Base-by-base conservation (phyloP, 768 basidiomycete genomes). In the Cyclocybe aegerita region DNA sequence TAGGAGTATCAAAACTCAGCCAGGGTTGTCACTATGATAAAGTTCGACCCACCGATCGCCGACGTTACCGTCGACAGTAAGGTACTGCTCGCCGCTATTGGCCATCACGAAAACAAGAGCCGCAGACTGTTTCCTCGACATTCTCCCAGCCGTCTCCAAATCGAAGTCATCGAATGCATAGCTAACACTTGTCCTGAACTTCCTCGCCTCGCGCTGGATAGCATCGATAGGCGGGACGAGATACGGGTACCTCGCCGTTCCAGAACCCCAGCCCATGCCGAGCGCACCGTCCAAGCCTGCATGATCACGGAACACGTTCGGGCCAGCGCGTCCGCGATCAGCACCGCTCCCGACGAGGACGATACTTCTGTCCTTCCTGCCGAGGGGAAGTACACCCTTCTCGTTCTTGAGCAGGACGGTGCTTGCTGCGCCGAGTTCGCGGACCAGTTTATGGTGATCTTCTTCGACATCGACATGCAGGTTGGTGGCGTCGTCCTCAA, bases 181-280 rank as follows among this genome's bases (percentile, higher is more conserved):
- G 1, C 77, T 80, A 14, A 92, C 69, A 14, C 71, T 76, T 0
- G 88, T 86, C 11, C 79, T 77, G 60, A 89, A 85, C 31, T 77
- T 59, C n/a, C 79, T 73, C 1, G 91, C 88, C 38, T 85, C 81
- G 6, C 66, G 62, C 62, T 93, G 88, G 57, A 97, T 86, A 3
- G 91, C 92, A 62, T 90, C 85, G 41, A 89, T 74, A 1, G 93
- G 92, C 83, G 88, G 83, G 52, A 93, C 69, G 10, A 93, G 79
- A 66, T 93, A 93, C 4, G 86, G 82, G 72, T 90, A 86, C 57
- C 83, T 80, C 9, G 81, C 76, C 0, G 93, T 90, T 4, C 91
- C 92, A 43, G 86, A 88, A 34, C 92, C 94, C 94, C 94, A 97
- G 10, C 93, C 93, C 86, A 93, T 87, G 7, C 91, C 92, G 15